Percentiles rank a stretch among this genome's conserved stretches.
phyloP scores from a whole-genome alignment of 495 filamentous ascomycete genomes.

The Trichoderma orchidacearum region DNA sequence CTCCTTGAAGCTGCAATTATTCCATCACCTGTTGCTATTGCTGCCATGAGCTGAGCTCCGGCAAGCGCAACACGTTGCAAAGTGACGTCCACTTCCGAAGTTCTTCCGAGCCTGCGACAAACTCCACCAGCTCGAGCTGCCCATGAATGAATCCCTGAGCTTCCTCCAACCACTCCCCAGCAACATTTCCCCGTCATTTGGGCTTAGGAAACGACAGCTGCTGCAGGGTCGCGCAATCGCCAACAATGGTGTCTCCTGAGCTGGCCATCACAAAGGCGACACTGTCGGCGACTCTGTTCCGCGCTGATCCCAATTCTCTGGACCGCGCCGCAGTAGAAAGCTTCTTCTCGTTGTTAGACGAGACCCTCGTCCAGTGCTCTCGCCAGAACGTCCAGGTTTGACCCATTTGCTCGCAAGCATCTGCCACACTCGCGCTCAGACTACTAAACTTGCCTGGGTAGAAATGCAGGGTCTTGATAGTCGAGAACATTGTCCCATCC shows the following conservation, averaged over 20 bases:
- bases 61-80: too few relatives aligned
- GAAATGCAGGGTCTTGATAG: constrained; percentile 81
- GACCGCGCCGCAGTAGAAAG: constrained; percentile 53
- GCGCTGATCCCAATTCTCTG: constrained; percentile 52
- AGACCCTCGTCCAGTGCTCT: constrained; percentile 61
- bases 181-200: too few relatives aligned
- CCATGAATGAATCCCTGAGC: too few relatives aligned
- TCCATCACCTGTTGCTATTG: too few relatives aligned
- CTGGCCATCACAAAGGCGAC: constrained; percentile 73
- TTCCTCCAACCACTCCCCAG: too few relatives aligned
- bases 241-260: constrained; percentile 54
- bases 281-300: constrained; percentile 59
- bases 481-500: constrained; percentile 57
- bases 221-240: background rate
- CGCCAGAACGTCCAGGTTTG: constrained; percentile 91
- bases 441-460: constrained; percentile 23
- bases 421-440: background rate
- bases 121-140: too few relatives aligned
- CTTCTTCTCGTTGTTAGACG: constrained; percentile 56
- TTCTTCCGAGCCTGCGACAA: too few relatives aligned
- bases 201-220: too few relatives aligned
- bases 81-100: too few relatives aligned
- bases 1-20: too few relatives aligned
- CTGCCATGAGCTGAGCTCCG: too few relatives aligned
- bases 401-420: constrained; percentile 23